These are phyloP conservation scores for Corymbia calophylla DNA, from an alignment of 441 rosid genomes.

Conservation along the genomic window DNA sequence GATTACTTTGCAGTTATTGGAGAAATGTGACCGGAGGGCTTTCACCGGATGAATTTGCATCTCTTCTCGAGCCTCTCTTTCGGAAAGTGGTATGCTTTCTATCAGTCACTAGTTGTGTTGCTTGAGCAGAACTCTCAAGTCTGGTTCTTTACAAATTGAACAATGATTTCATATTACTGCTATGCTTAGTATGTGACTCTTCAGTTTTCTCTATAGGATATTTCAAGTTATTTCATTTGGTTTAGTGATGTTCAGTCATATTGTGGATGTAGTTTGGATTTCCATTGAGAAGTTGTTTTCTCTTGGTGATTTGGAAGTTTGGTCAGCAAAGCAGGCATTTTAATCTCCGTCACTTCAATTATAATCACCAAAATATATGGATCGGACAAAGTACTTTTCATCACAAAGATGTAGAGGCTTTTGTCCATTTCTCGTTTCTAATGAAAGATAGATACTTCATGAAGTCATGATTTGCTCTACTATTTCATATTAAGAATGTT, in stretches of 20 bases:
- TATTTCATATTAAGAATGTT: background rate
- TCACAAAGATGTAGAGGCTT: background rate
- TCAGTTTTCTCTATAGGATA: background rate
- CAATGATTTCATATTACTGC: background rate
- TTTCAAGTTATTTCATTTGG: too few species aligned
- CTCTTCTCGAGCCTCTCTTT: conserved; percentile 36
- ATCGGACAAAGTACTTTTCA: background rate
- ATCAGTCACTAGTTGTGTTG: background rate
- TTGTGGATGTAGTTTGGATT: background rate
- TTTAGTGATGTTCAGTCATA: background rate
- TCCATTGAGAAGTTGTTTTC: background rate
- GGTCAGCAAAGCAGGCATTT: too few species aligned
- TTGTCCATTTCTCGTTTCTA: background rate
- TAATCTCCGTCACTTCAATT: too few species aligned
- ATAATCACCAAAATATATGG: background rate
- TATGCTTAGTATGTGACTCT: background rate
- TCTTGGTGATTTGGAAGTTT: too few species aligned
- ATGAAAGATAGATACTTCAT: background rate
- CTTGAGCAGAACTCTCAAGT: background rate
- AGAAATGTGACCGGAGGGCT: conserved; percentile 30
- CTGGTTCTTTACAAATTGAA: background rate
- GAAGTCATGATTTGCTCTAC: background rate
- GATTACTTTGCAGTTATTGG: conserved; percentile 27
- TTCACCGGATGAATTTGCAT: conserved; percentile 17
- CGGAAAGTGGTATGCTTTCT: conserved; percentile 37